Conservation (phyloP, 768 basidiomycete genomes). For the Lactifluus subvellereus region DNA sequence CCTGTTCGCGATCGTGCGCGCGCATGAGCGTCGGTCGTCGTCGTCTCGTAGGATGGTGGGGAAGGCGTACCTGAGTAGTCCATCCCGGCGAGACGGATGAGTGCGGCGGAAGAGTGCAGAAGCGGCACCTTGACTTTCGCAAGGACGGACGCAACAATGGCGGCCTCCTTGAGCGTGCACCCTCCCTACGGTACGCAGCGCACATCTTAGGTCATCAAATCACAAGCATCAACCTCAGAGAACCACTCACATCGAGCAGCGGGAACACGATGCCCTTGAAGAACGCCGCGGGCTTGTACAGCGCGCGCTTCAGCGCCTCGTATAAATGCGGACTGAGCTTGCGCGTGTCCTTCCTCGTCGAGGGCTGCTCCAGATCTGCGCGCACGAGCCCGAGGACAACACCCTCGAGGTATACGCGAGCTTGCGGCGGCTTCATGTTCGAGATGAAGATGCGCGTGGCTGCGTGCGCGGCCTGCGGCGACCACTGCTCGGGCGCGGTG, state of each 20-base stretch:
- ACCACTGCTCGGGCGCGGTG: conserved; percentile 90
- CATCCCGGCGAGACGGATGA: conserved; percentile 91
- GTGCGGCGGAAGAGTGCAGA: conserved; percentile 93
- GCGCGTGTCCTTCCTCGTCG: conserved; percentile 46
- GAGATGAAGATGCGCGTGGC: conserved; percentile 96
- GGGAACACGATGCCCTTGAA: conserved; percentile 99
- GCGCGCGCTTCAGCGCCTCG: conserved; percentile 81
- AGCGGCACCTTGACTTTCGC: conserved; percentile 90
- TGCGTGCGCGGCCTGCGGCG: conserved; percentile 89
- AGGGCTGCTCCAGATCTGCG: conserved; percentile 64
- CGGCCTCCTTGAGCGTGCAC: conserved; percentile 90
- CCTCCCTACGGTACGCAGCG: conserved; percentile 45
- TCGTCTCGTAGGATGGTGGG: background rate
- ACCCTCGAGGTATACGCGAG: conserved; percentile 86
- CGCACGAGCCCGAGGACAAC: conserved; percentile 86
- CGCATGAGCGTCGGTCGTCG: background rate
- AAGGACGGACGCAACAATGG: conserved; percentile 88
- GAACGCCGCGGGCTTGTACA: conserved; percentile 97
- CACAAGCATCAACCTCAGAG: background rate
- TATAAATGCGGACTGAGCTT: conserved; percentile 93
- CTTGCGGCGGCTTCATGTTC: conserved; percentile 93
- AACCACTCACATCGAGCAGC: conserved; percentile 69
- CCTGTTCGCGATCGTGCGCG: conserved; percentile 35
- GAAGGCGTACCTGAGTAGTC: conserved; percentile 73
- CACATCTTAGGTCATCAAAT: background rate